Base-by-base conservation (phyloP, 2,329 filamentous ascomycete species). In the Plectosphaerella plurivora region DNA sequence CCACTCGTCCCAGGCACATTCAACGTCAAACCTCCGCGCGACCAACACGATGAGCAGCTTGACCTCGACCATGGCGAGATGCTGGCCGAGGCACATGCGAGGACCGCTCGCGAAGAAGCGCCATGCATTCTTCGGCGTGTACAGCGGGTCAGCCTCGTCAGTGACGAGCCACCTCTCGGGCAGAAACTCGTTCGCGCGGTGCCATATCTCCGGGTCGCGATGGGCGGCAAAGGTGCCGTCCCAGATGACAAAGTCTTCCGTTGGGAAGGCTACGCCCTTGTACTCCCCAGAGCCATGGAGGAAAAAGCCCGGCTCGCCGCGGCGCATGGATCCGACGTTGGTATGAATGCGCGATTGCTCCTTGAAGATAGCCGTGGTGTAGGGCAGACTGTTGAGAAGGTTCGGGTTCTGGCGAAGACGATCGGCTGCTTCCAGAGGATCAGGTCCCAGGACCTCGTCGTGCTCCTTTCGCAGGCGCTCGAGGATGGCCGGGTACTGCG, bases 61-160 rank as follows among this genome's bases (percentile, higher is more conserved):
- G 15, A 77, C 65, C 61, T 83, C 79, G 16, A 77, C 69, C 64
- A 79, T 73, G 3, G 77, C 81, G 28, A 84, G 65, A 57, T 79
- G 74, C 63, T 81, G 74, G 0, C 80, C 81, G 25, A 83, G 74
- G 55, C 81, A 84, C 25, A 74, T 78, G 10, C 81, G 63, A 4
- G 73, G 73, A 0, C 79, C 79, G 41, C 74, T 67, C 41, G 76
- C 75, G 58, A 84, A 84, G 1, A 77, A 71, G 11, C 76, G 65
- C 71, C 73, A 83, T 0, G 78, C 76, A 51, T 72, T 68, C 42
- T 55, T 58, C 12, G 48, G 49, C 2, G 58, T 52, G 33, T 51
- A 48, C 15, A 60, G 28, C 41, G 50, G 55, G 28, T 58, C 52
- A 1, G 24, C 33, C 12, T 50, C 33, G 15, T 58, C 44, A 3